Percentiles rank a stretch among this genome's conserved stretches.
Evolutionary conservation across 108 stramenopile species (phyloP).

Genomic region (Stephanodiscus triporus): DNA sequence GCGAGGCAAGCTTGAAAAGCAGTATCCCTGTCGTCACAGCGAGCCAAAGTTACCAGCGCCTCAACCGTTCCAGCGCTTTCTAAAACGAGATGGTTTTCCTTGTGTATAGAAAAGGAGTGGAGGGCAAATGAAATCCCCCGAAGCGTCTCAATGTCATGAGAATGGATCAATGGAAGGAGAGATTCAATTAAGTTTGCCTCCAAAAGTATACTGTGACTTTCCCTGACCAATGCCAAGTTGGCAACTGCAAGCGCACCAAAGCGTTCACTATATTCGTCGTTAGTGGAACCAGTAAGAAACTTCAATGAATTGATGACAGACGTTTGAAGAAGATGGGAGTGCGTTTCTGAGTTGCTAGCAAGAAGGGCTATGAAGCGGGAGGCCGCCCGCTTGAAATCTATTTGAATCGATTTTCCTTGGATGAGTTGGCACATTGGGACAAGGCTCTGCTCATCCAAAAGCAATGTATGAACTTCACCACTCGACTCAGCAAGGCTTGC

Average conservation of each 20-base stretch:
- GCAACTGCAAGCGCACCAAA: constrained; percentile 74
- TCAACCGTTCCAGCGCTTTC: constrained; percentile 70
- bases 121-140: constrained; percentile 74
- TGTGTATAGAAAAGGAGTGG: constrained; percentile 68
- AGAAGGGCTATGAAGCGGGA: constrained; percentile 76
- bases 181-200: constrained; percentile 60
- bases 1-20: constrained; percentile 76
- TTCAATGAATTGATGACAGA: constrained; percentile 59
- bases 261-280: constrained; percentile 56
- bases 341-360: constrained; percentile 73
- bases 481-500: constrained; percentile 50
- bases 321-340: constrained; percentile 51
- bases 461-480: constrained; percentile 32
- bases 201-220: constrained; percentile 71
- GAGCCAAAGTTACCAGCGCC: constrained; percentile 58
- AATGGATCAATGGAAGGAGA: constrained; percentile 56
- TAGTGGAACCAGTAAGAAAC: constrained; percentile 53
- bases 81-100: constrained; percentile 65
- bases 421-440: constrained; percentile 26
- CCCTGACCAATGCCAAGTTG: constrained; percentile 68
- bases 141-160: constrained; percentile 72
- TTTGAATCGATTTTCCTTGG: constrained; percentile 13
- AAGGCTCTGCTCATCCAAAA: constrained; percentile 29
- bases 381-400: constrained; percentile 70
- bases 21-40: constrained; percentile 71